Conservation (phyloP, 2,329 filamentous ascomycete species). For the Exophiala oligosperma region DNA sequence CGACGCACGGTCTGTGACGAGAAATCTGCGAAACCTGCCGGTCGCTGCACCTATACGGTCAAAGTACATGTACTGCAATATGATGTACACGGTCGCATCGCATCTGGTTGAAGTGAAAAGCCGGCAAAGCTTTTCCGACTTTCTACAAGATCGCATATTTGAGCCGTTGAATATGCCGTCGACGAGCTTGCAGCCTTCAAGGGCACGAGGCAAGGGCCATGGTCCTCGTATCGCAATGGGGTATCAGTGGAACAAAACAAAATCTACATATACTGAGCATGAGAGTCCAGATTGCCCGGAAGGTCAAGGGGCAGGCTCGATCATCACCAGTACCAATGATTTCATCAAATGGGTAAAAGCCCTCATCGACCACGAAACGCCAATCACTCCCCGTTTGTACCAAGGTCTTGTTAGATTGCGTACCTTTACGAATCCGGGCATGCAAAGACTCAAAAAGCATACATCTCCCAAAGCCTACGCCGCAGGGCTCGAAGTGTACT, state of each 20-base stretch:
- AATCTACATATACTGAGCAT: constrained; percentile 30
- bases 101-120: constrained; percentile 50
- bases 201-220: constrained; percentile 29
- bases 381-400: constrained; percentile 30
- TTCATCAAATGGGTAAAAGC: constrained; percentile 34
- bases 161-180: constrained; percentile 49
- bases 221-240: constrained; percentile 41
- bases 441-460: constrained; percentile 15
- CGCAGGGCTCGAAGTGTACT: constrained; percentile 32
- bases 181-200: constrained; percentile 32
- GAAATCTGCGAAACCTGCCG: constrained; percentile 49
- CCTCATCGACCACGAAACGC: constrained; percentile 32
- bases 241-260: constrained; percentile 42
- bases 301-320: constrained; percentile 46
- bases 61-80: constrained; percentile 44
- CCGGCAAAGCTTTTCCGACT: constrained; percentile 40
- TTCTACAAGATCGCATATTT: constrained; percentile 47
- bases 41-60: constrained; percentile 47
- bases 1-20: constrained; percentile 40
- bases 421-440: constrained; percentile 19
- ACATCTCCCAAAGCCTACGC: constrained; percentile 31
- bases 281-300: constrained; percentile 32
- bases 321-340: constrained; percentile 38
- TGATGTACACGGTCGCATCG: constrained; percentile 49
- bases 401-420: constrained; percentile 13